These are phyloP conservation scores for Xylariaceae sp. DNA, from an alignment of 2,329 filamentous ascomycete genomes.

Conservation along the genomic window DNA sequence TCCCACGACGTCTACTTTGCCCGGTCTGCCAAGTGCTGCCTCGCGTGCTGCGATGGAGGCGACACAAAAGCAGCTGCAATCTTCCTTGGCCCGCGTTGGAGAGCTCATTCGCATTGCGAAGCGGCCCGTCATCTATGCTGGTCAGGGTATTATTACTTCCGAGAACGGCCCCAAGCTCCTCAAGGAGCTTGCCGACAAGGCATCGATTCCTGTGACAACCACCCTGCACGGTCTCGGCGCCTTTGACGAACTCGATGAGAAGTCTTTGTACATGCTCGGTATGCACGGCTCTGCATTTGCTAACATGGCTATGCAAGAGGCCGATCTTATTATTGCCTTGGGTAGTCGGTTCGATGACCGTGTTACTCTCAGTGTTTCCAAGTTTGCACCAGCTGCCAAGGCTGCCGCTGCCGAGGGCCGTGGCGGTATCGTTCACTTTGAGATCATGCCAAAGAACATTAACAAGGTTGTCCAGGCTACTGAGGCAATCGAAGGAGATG, in stretches of 20 bases:
- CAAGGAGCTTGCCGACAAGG: conserved; percentile 83
- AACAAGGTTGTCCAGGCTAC: conserved; percentile 98
- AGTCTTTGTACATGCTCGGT: conserved; percentile 95
- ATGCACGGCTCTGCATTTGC: conserved; percentile 98
- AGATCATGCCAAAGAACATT: conserved; percentile 99
- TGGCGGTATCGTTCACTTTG: conserved; percentile 94
- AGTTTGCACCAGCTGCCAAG: conserved; percentile 86
- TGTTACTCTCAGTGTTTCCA: conserved; percentile 73
- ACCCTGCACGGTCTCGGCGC: conserved; percentile 90
- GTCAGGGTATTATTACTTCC: conserved; percentile 77
- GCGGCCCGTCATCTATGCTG: conserved; percentile 93
- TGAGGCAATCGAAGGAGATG: conserved; percentile 81
- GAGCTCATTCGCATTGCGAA: conserved; percentile 80
- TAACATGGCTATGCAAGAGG: conserved; percentile 97
- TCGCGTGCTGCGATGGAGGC: conserved; percentile 73
- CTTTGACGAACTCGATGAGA: conserved; percentile 88
- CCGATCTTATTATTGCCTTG: conserved; percentile 90
- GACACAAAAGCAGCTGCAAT: conserved; percentile 65
- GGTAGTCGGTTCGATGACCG: conserved; percentile 94
- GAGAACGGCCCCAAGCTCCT: conserved; percentile 75
- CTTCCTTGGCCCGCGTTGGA: conserved; percentile 71
- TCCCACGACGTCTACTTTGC: conserved; percentile 67
- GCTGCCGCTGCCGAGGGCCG: conserved; percentile 76
- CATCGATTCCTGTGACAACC: conserved; percentile 88
- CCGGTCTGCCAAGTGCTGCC: conserved; percentile 78